phyloP scores from a whole-genome alignment of 2,329 filamentous ascomycete genomes.

The Lecanicillium sp. region DNA sequence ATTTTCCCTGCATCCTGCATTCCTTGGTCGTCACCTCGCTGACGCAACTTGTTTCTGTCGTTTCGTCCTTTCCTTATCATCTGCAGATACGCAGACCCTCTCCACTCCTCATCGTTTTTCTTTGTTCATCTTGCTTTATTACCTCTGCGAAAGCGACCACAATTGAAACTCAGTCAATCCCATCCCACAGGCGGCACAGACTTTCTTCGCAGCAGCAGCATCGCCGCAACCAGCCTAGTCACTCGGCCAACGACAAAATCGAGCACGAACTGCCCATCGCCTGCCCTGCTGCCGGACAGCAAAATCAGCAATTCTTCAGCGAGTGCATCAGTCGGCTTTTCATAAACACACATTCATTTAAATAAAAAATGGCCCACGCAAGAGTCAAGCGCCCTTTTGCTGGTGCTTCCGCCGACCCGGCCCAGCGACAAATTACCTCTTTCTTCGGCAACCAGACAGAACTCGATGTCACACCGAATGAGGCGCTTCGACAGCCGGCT shows the following conservation, averaged over 20 bases:
- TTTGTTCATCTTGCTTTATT: background rate
- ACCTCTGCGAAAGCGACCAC: background rate
- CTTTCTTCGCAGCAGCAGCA: too few relatives aligned
- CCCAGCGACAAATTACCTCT: slow-evolving; percentile 56
- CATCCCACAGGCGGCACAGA: too few relatives aligned
- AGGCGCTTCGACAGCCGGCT: slow-evolving; percentile 30
- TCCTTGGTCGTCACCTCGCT: slow-evolving; percentile 3
- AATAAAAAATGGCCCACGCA: slow-evolving; percentile 40
- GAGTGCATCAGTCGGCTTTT: too few relatives aligned
- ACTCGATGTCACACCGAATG: slow-evolving; percentile 24
- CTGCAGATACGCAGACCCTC: slow-evolving; percentile 1
- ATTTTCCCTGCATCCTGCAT: slow-evolving; percentile 1
- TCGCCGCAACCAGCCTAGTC: background rate
- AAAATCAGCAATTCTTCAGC: background rate
- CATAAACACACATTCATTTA: slow-evolving; percentile 5
- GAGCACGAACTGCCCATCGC: background rate
- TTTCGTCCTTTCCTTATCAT: slow-evolving; percentile 1
- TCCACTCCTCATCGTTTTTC: slow-evolving; percentile 3
- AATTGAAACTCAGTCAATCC: too few relatives aligned
- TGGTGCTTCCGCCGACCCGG: slow-evolving; percentile 48
- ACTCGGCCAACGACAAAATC: background rate
- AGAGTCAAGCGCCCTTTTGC: slow-evolving; percentile 56
- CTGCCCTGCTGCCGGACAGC: slow-evolving; percentile 6
- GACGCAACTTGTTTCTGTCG: slow-evolving; percentile 8
- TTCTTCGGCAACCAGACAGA: slow-evolving; percentile 43